phyloP scores from a whole-genome alignment of 805 yeast genomes.

The Yamadazyma insecticola region DNA sequence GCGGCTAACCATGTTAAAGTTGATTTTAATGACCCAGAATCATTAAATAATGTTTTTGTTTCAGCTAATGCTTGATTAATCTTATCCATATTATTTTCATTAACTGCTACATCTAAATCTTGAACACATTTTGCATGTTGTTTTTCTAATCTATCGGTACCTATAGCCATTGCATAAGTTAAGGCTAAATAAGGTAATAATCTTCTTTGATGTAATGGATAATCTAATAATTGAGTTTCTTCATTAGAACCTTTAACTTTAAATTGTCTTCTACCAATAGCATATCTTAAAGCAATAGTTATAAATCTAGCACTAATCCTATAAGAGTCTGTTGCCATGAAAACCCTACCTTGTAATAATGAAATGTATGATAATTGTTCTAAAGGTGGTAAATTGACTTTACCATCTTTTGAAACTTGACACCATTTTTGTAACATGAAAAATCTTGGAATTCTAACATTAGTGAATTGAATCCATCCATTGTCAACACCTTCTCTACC shows the following conservation, averaged over 20 bases:
- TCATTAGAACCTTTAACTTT: constrained; percentile 35
- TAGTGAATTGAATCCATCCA: constrained; percentile 91
- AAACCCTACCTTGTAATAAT: constrained; percentile 80
- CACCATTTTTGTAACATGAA: constrained; percentile 80
- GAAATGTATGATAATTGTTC: constrained; percentile 90
- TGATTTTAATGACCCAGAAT: constrained; percentile 85
- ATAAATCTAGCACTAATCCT: constrained; percentile 73
- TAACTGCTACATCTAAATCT: constrained; percentile 51
- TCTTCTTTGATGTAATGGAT: constrained; percentile 85
- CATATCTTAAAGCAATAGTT: constrained; percentile 85
- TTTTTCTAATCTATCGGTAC: constrained; percentile 55
- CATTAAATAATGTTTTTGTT: constrained; percentile 74
- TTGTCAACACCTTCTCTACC: constrained; percentile 95
- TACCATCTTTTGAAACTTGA: constrained; percentile 62
- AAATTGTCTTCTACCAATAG: constrained; percentile 87
- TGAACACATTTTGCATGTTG: constrained; percentile 48
- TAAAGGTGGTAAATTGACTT: constrained; percentile 73
- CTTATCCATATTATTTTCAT: constrained; percentile 42
- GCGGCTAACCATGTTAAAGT: constrained; percentile 85
- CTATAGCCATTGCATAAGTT: constrained; percentile 71
- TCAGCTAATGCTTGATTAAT: constrained; percentile 48
- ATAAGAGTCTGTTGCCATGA: constrained; percentile 83
- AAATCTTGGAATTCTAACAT: constrained; percentile 78
- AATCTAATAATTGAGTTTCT: constrained; percentile 76
- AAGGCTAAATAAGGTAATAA: constrained; percentile 80